A percentile compares a stretch with the other conserved stretches of the same genome.
Evolutionary conservation across 768 basidiomycete genomes (phyloP).

Genomic region (Boletus fagicola): DNA sequence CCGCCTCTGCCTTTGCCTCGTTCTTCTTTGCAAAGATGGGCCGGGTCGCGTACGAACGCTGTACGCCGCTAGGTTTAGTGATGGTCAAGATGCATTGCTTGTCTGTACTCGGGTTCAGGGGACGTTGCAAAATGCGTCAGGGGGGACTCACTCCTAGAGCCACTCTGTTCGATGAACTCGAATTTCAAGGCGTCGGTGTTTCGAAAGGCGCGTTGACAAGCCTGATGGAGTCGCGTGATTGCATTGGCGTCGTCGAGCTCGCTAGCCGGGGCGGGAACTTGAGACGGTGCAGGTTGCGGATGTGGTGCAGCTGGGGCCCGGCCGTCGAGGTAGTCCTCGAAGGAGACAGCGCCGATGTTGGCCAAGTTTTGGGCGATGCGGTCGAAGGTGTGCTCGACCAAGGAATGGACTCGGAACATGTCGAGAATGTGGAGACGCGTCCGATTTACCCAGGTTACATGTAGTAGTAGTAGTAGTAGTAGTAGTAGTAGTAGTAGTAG

Average conservation of each 20-base stretch:
- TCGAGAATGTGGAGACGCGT: too few relatives aligned
- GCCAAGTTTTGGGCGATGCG: constrained; percentile 28
- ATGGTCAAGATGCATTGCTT: constrained; percentile 64
- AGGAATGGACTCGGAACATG: background rate
- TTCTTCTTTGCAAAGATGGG: constrained; percentile 41
- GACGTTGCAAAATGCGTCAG: background rate
- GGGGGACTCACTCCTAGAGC: constrained; percentile 35
- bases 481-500: too few relatives aligned
- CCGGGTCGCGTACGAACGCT: constrained; percentile 54
- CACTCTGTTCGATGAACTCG: constrained; percentile 45
- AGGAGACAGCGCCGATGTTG: constrained; percentile 28
- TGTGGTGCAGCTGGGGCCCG: background rate
- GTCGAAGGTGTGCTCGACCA: constrained; percentile 7
- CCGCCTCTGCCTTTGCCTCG: constrained; percentile 56
- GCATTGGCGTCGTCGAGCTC: constrained; percentile 9
- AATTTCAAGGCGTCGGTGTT: constrained; percentile 42
- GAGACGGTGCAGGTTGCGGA: background rate
- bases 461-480: too few relatives aligned
- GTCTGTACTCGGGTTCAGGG: constrained; percentile 33
- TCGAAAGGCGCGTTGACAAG: constrained; percentile 44
- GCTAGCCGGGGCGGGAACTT: background rate
- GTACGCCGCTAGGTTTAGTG: constrained; percentile 49
- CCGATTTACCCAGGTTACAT: too few relatives aligned
- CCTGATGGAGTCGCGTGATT: constrained; percentile 40
- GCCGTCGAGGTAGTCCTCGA: constrained; percentile 29